Base-by-base conservation (phyloP, 2,329 filamentous ascomycete genomes). In the Aspergillus arachidicola region DNA sequence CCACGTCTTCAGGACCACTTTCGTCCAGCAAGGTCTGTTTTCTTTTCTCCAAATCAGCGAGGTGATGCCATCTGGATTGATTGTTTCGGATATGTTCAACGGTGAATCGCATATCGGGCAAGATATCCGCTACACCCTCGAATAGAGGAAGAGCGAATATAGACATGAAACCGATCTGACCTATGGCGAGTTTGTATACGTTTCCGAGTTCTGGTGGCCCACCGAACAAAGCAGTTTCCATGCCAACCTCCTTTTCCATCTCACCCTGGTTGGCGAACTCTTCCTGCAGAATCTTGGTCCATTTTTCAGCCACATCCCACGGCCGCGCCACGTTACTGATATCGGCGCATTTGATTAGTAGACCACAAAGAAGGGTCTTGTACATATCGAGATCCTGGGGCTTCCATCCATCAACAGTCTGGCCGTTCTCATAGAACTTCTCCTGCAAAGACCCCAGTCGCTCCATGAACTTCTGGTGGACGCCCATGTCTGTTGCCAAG, bases 381-480 rank as follows among this genome's bases (percentile, higher is more conserved):
- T 93, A 87, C 69, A 94, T 90, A 64, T 95, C 89, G 12, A 90
- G 76, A 69, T 90, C 86, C 68, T 93, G 91, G 6, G 86, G 87
- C 64, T 89, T 90, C 93, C 93, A 97, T 10, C 86, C 86, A 62
- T 92, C 88, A 5, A 87, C 86, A 6, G 79, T 80, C 57, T 83
- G 85, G 61, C 88, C 83, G 69, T 88, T 89, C 45, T 87, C 87
- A 46, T 88, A 85, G 12, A 96, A 84, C 75, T 91, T 94, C 65
- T 91, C 87, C 77, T 97, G 93, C 58, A 96, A 79, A 66, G 90
- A 89, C n/a, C 87, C 88, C 46, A 98, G 83, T 75, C 91, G 91
- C 73, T 90, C 89, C 93, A 98, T 98, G 78, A 97, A 99, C 72
- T 96, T 93, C 71, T 96, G 96, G 78, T 99, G 95, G 7, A 97